These are phyloP conservation scores for Funneliformis mosseae DNA, from an alignment of 192 early-diverging fungal genomes.

Conservation along the genomic window DNA sequence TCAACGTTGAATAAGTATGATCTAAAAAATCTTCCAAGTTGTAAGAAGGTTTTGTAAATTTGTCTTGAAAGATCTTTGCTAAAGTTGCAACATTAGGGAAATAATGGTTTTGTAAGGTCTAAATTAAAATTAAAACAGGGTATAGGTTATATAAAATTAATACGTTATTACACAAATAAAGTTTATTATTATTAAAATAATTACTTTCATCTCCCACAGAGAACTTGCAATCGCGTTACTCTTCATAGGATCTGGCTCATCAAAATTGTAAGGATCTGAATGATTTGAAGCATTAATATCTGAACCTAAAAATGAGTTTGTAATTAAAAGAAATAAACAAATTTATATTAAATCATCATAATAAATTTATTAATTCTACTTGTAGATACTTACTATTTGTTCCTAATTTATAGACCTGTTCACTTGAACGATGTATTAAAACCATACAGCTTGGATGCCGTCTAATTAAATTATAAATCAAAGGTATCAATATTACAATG, in stretches of 20 bases:
- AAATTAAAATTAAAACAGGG: neutral
- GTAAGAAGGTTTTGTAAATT: slow-evolving; percentile 84
- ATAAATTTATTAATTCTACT: slow-evolving; percentile 28
- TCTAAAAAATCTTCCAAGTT: slow-evolving; percentile 97
- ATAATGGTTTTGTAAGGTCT: slow-evolving; percentile 85
- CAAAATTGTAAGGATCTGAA: slow-evolving; percentile 52
- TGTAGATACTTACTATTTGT: neutral
- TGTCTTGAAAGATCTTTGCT: slow-evolving; percentile 84
- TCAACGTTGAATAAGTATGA: slow-evolving; percentile 73
- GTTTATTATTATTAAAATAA: neutral
- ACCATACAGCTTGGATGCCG: slow-evolving; percentile 87
- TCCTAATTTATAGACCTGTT: slow-evolving; percentile 42
- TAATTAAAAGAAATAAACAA: neutral
- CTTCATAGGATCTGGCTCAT: slow-evolving; percentile 77
- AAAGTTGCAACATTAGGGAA: slow-evolving; percentile 83
- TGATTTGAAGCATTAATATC: neutral
- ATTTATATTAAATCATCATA: neutral
- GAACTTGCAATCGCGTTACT: slow-evolving; percentile 81
- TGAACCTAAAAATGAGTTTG: neutral
- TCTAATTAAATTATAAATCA: slow-evolving; percentile 92
- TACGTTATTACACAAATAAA: neutral
- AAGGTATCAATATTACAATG: slow-evolving; percentile 82
- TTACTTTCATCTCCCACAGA: slow-evolving; percentile 84
- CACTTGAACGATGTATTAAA: slow-evolving; percentile 76
- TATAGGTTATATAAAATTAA: neutral